These are phyloP conservation scores for Physcomitrellopsis africana DNA, from an alignment of 225 moss, liverwort and hornwort genomes.

Conservation along the genomic window DNA sequence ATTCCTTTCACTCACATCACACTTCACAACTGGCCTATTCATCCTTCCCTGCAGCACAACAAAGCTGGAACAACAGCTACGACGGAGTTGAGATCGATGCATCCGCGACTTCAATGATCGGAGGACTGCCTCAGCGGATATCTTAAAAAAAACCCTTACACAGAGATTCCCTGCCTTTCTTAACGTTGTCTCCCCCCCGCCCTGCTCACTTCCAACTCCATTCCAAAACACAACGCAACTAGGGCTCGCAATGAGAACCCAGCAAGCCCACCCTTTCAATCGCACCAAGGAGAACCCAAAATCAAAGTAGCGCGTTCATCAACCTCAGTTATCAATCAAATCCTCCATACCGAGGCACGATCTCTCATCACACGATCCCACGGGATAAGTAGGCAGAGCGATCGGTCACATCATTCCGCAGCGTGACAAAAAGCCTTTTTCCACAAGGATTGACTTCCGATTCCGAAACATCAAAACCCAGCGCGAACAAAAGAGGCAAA, in stretches of 20 bases:
- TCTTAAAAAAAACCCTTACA: background rate
- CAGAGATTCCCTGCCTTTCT: background rate
- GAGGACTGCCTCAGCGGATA: too few relatives aligned
- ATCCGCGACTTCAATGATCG: too few relatives aligned
- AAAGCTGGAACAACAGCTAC: too few relatives aligned
- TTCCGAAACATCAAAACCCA: too few relatives aligned
- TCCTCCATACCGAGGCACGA: background rate
- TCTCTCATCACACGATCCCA: background rate
- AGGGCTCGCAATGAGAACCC: too few relatives aligned
- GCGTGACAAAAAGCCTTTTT: too few relatives aligned
- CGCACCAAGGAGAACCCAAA: background rate
- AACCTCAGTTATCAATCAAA: slow-evolving; percentile 1
- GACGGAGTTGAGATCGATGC: too few relatives aligned
- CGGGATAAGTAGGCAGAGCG: background rate
- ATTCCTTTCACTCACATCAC: slow-evolving; percentile 16
- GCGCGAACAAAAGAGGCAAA: too few relatives aligned
- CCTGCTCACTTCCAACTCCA: slow-evolving; percentile 1
- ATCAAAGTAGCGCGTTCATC: background rate
- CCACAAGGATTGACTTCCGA: too few relatives aligned
- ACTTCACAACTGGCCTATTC: background rate
- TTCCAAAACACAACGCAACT: background rate
- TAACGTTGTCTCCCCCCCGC: background rate
- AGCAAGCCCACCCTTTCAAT: background rate
- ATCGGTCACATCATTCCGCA: background rate
- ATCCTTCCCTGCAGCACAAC: background rate